Evolutionary conservation across 2,329 filamentous ascomycete species (phyloP).

Genomic region (Scedosporium aurantiacum): DNA sequence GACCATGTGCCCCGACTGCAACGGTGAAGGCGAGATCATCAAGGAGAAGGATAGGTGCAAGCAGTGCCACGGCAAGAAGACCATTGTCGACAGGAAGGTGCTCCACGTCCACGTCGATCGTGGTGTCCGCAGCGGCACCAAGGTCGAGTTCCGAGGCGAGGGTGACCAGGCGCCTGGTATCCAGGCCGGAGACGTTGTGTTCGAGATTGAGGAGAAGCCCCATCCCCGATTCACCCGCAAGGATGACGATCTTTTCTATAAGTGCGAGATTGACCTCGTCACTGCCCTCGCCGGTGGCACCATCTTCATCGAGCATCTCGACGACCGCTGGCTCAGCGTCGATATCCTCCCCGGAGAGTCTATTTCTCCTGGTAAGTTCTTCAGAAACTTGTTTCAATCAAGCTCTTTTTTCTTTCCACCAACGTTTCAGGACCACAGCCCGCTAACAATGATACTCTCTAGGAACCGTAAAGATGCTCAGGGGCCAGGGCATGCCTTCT

Average conservation of each 20-base stretch:
- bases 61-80: conserved; percentile 95
- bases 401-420: background rate
- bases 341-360: conserved; percentile 91
- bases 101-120: conserved; percentile 95
- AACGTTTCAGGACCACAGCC: too few relatives aligned
- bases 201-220: conserved; percentile 99
- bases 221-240: conserved; percentile 90
- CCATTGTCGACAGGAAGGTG: conserved; percentile 91
- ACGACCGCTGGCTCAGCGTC: conserved; percentile 91
- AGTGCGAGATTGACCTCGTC: conserved; percentile 88
- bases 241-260: conserved; percentile 91
- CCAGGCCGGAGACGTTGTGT: conserved; percentile 89
- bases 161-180: conserved; percentile 93
- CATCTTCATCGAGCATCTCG: conserved; percentile 89
- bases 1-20: conserved; percentile 96
- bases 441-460: conserved; percentile 6
- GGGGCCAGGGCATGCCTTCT: conserved; percentile 95
- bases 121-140: conserved; percentile 86
- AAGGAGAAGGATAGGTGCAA: conserved; percentile 98
- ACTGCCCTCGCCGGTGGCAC: conserved; percentile 87
- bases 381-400: background rate
- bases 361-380: conserved; percentile 70
- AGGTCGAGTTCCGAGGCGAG: conserved; percentile 94
- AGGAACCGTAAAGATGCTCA: conserved; percentile 89
- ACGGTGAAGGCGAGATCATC: conserved; percentile 93